These are phyloP conservation scores for Lactarius pseudohatsudake DNA, from an alignment of 768 basidiomycete genomes.

Conservation along the genomic window DNA sequence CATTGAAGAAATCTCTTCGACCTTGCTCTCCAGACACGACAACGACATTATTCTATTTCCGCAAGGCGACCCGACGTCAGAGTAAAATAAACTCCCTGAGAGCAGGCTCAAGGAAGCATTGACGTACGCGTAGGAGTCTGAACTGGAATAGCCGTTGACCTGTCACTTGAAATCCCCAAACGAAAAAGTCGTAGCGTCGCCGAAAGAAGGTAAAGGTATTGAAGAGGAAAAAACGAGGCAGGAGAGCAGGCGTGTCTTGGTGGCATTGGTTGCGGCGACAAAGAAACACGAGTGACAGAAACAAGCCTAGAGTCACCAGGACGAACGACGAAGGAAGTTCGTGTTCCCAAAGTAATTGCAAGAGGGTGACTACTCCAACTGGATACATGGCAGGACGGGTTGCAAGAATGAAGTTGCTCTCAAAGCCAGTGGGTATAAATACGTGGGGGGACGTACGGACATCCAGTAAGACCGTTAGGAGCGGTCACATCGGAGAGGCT, in stretches of 20 bases:
- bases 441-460: background rate
- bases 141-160: conserved; percentile 69
- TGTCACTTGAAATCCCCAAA: conserved; percentile 67
- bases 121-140: conserved; percentile 61
- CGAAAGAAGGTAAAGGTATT: conserved; percentile 69
- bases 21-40: conserved; percentile 75
- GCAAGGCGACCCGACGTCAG: conserved; percentile 25
- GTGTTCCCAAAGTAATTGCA: conserved; percentile 27
- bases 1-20: conserved; percentile 65
- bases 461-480: background rate
- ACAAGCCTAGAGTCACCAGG: conserved; percentile 32
- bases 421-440: conserved; percentile 14
- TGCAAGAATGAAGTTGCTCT: conserved; percentile 1
- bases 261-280: conserved; percentile 10
- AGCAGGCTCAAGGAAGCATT: conserved; percentile 15
- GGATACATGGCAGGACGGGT: conserved; percentile 40
- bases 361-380: conserved; percentile 42
- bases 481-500: conserved; percentile 4
- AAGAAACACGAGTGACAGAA: conserved; percentile 20
- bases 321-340: conserved; percentile 23
- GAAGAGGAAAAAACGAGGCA: conserved; percentile 59
- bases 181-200: conserved; percentile 68
- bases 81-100: conserved; percentile 1
- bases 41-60: conserved; percentile 63
- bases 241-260: conserved; percentile 47